phyloP scores from a whole-genome alignment of 306 rosid genomes.

The Notholithocarpus densiflorus region DNA sequence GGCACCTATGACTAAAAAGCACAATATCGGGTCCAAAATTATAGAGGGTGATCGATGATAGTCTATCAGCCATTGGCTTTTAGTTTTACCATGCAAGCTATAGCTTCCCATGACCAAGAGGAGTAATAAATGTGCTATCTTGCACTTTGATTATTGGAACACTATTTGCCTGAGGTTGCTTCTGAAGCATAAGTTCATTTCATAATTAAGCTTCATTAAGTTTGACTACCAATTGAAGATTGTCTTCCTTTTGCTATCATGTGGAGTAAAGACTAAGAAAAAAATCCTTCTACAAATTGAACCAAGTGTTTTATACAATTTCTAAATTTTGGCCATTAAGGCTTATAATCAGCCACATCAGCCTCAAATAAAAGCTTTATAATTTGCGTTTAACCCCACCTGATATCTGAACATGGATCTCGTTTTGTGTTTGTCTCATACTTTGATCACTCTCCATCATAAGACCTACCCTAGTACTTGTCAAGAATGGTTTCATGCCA shows the following conservation, averaged over 20 bases:
- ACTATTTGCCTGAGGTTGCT: neutral
- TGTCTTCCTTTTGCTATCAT: neutral
- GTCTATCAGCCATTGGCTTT: neutral
- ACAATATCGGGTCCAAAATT: neutral
- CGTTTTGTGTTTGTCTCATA: no score
- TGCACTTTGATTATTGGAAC: neutral
- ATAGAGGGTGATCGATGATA: neutral
- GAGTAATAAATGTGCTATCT: neutral
- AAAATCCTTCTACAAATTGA: neutral
- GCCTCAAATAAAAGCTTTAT: neutral
- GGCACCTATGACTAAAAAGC: neutral
- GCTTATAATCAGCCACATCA: neutral
- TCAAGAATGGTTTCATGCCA: no score
- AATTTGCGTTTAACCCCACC: neutral
- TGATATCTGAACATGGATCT: neutral
- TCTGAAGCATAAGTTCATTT: neutral
- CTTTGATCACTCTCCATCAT: no score
- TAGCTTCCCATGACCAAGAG: neutral
- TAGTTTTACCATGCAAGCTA: neutral
- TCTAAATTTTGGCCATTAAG: neutral
- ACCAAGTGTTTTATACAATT: neutral
- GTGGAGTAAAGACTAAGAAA: neutral
- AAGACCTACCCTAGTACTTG: no score
- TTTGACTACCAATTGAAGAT: neutral
- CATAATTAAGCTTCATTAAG: neutral